Conservation (phyloP, 2,329 filamentous ascomycete genomes). For the Penicillium sp. region DNA sequence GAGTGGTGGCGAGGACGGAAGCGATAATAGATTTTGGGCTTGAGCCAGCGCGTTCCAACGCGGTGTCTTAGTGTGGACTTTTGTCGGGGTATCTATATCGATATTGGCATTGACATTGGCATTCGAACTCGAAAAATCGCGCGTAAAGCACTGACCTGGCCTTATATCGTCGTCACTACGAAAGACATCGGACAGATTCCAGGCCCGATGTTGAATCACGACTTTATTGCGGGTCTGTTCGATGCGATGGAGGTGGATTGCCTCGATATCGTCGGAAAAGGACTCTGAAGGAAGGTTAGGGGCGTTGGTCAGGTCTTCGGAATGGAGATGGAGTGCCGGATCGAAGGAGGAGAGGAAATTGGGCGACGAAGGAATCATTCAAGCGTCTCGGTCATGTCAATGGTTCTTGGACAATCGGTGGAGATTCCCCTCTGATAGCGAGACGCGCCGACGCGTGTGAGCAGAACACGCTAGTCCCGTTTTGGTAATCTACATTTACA, state of each 20-base stretch:
- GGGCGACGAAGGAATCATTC: slow-evolving; percentile 39
- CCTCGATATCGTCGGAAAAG: slow-evolving; percentile 46
- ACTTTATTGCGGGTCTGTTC: slow-evolving; percentile 41
- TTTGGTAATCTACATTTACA: slow-evolving; percentile 11
- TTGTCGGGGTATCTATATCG: slow-evolving; percentile 43
- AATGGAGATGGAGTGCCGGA: slow-evolving; percentile 52
- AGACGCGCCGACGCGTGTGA: slow-evolving; percentile 31
- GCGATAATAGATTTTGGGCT: slow-evolving; percentile 17
- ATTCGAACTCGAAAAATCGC: neutral
- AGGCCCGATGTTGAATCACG: slow-evolving; percentile 47
- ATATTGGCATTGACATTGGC: neutral
- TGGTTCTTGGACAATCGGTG: slow-evolving; percentile 9
- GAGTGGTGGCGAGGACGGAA: slow-evolving; percentile 39
- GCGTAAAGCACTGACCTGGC: slow-evolving; percentile 30
- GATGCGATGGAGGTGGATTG: slow-evolving; percentile 35
- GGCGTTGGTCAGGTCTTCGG: slow-evolving; percentile 38
- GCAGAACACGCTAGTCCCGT: slow-evolving; percentile 30
- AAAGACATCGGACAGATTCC: slow-evolving; percentile 47
- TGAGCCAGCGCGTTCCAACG: slow-evolving; percentile 16
- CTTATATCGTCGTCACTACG: slow-evolving; percentile 46
- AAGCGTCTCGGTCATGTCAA: slow-evolving; percentile 26
- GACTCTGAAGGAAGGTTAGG: slow-evolving; percentile 34
- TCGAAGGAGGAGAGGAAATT: slow-evolving; percentile 53
- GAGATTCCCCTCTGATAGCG: slow-evolving; percentile 22
- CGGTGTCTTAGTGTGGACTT: slow-evolving; percentile 19